Conservation (phyloP, 805 yeast species). For the Ogataea methanolica region DNA sequence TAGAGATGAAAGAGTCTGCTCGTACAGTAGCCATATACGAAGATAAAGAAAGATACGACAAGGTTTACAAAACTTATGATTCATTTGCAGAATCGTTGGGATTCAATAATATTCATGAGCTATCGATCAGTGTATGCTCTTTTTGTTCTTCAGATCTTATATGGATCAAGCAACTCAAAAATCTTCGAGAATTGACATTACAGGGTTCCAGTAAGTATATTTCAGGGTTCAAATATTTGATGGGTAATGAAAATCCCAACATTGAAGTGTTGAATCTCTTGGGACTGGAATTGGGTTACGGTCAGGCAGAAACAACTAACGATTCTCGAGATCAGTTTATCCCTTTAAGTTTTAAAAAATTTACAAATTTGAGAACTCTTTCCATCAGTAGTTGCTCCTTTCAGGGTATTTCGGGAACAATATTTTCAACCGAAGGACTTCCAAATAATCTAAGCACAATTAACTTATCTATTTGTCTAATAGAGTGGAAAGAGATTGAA, state of each 20-base stretch:
- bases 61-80: neutral
- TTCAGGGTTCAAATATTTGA: neutral
- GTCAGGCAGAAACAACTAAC: too few relatives aligned
- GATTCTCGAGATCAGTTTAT: too few relatives aligned
- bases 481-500: neutral
- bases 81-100: neutral
- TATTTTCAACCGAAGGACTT: neutral
- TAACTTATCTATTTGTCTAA: neutral
- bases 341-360: too few relatives aligned
- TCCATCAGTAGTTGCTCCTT: neutral
- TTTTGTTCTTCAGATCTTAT: neutral
- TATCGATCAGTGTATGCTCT: neutral
- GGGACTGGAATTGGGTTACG: too few relatives aligned
- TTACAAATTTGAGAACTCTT: too few relatives aligned
- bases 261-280: too few relatives aligned
- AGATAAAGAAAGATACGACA: too few relatives aligned
- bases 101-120: neutral
- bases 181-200: neutral
- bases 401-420: neutral
- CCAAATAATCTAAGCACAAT: neutral
- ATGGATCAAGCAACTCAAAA: neutral
- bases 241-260: too few relatives aligned
- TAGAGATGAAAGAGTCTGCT: conserved; percentile 10
- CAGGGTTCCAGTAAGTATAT: too few relatives aligned
- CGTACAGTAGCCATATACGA: neutral